phyloP scores from a whole-genome alignment of 257 asterid genomes.

The Solanum infundibuliforme region DNA sequence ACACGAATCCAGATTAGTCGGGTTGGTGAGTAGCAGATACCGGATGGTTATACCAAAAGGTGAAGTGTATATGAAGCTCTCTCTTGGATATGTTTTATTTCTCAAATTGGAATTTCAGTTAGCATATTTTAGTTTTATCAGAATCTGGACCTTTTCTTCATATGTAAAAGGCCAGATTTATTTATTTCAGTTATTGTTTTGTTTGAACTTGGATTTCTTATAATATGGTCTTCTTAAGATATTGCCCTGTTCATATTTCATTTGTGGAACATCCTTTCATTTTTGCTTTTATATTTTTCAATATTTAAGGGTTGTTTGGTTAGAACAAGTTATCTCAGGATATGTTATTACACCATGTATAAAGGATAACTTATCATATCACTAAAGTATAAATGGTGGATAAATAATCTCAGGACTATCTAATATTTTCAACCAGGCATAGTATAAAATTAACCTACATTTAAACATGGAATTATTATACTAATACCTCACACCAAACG shows the following conservation, averaged over 20 bases:
- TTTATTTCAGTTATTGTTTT: not conserved
- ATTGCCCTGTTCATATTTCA: not conserved
- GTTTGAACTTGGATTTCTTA: not conserved
- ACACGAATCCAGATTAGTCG: not conserved
- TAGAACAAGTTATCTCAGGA: not conserved
- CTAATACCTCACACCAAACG: too few relatives aligned
- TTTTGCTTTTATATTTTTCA: not conserved
- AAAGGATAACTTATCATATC: fast-evolving
- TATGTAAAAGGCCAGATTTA: not conserved
- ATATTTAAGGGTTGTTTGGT: not conserved
- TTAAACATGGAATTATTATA: fast-evolving
- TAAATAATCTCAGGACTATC: too few relatives aligned
- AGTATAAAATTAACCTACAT: fast-evolving
- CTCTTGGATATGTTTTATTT: not conserved
- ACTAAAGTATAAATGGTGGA: fast-evolving
- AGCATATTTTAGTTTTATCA: not conserved
- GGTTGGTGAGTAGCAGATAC: not conserved
- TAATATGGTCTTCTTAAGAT: not conserved
- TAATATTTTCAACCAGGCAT: fast-evolving
- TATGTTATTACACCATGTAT: too few relatives aligned
- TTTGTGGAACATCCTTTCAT: not conserved
- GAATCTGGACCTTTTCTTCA: not conserved
- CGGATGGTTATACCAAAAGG: not conserved
- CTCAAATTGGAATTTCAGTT: not conserved
- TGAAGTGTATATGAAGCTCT: not conserved